These are phyloP conservation scores for Zelonia costaricensis DNA, from an alignment of 208 protist genomes.

Conservation along the genomic window DNA sequence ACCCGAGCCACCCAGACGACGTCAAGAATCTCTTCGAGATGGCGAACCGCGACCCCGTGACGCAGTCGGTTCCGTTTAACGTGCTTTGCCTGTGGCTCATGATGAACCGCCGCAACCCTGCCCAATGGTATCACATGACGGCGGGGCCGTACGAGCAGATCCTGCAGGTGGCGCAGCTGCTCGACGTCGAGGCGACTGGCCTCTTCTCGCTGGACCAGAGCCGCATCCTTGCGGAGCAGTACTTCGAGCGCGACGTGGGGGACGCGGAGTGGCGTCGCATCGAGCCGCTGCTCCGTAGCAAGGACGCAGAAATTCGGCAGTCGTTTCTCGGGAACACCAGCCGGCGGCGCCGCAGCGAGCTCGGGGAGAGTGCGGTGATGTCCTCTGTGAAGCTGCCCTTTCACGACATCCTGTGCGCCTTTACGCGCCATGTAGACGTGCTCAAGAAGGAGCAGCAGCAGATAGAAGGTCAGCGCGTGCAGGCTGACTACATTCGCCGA, in stretches of 20 bases:
- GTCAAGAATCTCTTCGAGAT: conserved; percentile 58
- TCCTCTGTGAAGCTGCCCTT: conserved; percentile 43
- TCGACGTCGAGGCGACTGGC: conserved; percentile 52
- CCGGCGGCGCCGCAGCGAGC: neutral
- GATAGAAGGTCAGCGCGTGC: conserved; percentile 9
- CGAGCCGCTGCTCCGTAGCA: conserved; percentile 27
- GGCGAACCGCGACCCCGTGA: conserved; percentile 23
- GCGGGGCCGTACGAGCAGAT: conserved; percentile 32
- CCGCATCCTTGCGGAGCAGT: conserved; percentile 53
- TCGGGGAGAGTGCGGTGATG: neutral
- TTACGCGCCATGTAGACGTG: conserved; percentile 29
- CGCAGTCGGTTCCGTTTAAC: conserved; percentile 45
- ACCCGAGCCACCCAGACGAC: conserved; percentile 56
- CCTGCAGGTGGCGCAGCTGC: conserved; percentile 48
- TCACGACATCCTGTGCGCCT: conserved; percentile 52
- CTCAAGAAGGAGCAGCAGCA: conserved; percentile 28
- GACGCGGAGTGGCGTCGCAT: conserved; percentile 44
- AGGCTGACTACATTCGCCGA: conserved; percentile 29
- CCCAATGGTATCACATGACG: conserved; percentile 55
- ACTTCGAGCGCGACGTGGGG: conserved; percentile 49
- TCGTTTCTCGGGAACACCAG: conserved; percentile 21
- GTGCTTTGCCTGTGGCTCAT: conserved; percentile 51
- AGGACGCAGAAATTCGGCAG: conserved; percentile 32
- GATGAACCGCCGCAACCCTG: conserved; percentile 42
- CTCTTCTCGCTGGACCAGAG: conserved; percentile 61